Conservation (phyloP, 208 protist species). For the Trypanosoma theileri region DNA sequence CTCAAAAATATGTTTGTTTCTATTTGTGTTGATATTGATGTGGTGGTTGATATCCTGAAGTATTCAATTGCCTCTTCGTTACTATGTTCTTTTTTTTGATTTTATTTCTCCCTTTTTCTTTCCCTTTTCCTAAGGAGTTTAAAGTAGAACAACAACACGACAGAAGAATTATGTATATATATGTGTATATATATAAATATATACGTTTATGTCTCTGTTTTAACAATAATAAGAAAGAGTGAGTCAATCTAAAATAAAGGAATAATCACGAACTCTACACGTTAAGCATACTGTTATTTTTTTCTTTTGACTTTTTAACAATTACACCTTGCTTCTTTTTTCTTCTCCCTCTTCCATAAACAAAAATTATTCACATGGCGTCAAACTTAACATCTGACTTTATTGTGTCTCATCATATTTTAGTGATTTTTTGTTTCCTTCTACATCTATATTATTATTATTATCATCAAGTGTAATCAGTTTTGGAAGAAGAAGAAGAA, state of each 20-base stretch:
- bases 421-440: no score
- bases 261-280: neutral
- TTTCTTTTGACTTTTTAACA: neutral
- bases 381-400: no score
- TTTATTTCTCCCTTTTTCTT: neutral
- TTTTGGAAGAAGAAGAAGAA: no score
- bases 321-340: no score
- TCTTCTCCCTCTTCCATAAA: no score
- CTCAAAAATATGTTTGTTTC: no score
- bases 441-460: no score
- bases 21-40: neutral
- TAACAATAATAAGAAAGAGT: conserved; percentile 4
- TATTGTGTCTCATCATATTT: no score
- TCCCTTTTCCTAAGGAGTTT: neutral
- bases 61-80: neutral
- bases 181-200: neutral
- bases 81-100: neutral
- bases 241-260: neutral
- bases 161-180: neutral
- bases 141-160: no score
- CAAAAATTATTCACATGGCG: no score
- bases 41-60: no score
- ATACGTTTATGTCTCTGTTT: neutral
- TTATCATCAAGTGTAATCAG: no score
- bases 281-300: neutral